Base-by-base conservation (phyloP, 2,329 filamentous ascomycete genomes). In the Colletotrichum sp. region DNA sequence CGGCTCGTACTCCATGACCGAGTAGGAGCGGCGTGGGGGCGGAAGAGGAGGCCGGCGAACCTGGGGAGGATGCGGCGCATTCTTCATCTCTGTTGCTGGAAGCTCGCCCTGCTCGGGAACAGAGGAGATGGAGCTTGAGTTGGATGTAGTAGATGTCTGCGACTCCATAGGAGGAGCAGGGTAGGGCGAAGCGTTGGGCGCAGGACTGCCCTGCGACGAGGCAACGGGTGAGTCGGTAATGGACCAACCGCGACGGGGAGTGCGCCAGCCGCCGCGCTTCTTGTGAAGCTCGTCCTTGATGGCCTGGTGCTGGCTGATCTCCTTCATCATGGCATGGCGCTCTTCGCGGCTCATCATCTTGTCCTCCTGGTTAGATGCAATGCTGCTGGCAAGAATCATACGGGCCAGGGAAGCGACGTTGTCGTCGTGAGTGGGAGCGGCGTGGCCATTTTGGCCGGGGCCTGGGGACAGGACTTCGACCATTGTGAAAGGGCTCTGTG, bases 1-100 rank as follows among this genome's bases (percentile, higher is more conserved):
- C 1, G 90, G 90, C 80, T 91, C 90, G 71, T 90, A 89, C 82
- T 92, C 90, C 81, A 89, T 92, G n/a, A 91, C 89, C 10, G 90
- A 92, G 82, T 92, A 91, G 13, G 90, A 92, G 32, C 90, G 87
- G 28, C 88, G 89, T 13, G 90, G 90, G 18, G 87, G 84, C 12
- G 87, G 86, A 36, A 90, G 81, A 69, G 80, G 79, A 15, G 83
- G 86, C 30, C 85, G 81, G 44, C 74, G 71, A 28, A 36, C 34
- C 9, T 74, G 49, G 16, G 74, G 70, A 34, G 76, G 77, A 21
- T 71, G 78, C 28, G 81, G 77, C 18, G 64, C 71, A 26, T 78
- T 65, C 52, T 39, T 74, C 70, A 76, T 69, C 9, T 76, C 74
- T 24, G 39, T 32, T 24, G 44, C 68, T n/a, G 73, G 64, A 10